Conservation (phyloP, 805 yeast species). For the Yarrowia alimentaria region DNA sequence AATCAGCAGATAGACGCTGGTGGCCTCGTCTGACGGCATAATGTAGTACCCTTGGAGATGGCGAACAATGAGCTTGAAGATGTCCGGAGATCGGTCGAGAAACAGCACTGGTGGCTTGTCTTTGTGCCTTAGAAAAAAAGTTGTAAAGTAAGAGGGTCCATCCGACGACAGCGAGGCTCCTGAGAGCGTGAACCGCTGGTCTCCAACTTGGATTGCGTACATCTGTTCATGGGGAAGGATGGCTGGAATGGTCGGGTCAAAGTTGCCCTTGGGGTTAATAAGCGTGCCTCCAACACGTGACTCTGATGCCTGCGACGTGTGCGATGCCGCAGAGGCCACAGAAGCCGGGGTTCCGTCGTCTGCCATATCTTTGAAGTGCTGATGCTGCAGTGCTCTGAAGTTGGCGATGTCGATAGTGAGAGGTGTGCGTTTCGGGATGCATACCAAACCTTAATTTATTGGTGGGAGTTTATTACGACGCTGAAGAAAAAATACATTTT, state of each 20-base stretch:
- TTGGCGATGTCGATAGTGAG: no score
- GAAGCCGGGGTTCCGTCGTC: no score
- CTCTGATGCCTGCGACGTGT: background rate
- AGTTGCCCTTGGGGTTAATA: conserved; percentile 28
- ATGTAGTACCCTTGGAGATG: conserved; percentile 75
- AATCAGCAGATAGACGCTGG: conserved; percentile 58
- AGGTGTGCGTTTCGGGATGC: no score
- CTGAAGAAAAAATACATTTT: no score
- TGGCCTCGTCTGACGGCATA: conserved; percentile 50
- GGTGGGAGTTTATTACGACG: no score
- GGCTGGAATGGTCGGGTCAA: conserved; percentile 35
- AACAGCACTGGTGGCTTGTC: conserved; percentile 46
- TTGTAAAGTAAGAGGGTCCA: conserved; percentile 84
- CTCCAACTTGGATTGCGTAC: conserved; percentile 71
- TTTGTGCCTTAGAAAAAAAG: conserved; percentile 48
- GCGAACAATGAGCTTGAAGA: conserved; percentile 62
- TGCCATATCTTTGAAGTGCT: no score
- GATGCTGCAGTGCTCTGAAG: no score
- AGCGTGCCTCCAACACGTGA: conserved; percentile 20
- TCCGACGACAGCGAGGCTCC: conserved; percentile 86
- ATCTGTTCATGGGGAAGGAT: conserved; percentile 67
- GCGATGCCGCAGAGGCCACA: no score
- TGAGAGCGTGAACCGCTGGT: conserved; percentile 57
- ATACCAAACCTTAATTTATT: no score
- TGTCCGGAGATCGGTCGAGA: conserved; percentile 70